A percentile compares a stretch with the other conserved stretches of the same genome.
phyloP scores from a whole-genome alignment of 306 rosid species.

The Argentina anserina region DNA sequence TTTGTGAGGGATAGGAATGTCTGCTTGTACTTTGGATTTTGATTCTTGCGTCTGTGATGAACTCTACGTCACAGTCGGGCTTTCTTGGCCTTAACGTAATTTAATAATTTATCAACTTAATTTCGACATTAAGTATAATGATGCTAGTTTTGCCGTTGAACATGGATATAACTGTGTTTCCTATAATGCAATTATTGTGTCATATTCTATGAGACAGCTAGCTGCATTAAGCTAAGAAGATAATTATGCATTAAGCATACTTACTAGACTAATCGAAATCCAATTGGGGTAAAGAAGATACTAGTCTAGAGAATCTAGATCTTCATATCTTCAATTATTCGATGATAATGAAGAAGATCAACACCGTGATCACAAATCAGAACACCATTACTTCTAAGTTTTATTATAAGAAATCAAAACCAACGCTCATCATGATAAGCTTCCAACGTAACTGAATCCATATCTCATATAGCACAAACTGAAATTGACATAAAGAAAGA shows the following conservation, averaged over 20 bases:
- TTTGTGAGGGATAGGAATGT: constrained; percentile 6
- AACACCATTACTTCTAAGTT: background rate
- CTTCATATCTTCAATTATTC: background rate
- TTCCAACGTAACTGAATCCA: background rate
- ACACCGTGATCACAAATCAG: background rate
- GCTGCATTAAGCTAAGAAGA: background rate
- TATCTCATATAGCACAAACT: background rate
- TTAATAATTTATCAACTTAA: too few species aligned
- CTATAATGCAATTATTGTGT: background rate
- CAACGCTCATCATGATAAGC: background rate
- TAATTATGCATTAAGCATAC: background rate
- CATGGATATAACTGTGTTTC: background rate
- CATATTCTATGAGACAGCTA: background rate
- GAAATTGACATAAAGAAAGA: background rate
- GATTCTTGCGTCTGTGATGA: constrained; percentile 1
- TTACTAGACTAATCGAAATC: background rate
- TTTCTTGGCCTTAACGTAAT: too few species aligned
- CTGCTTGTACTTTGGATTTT: background rate
- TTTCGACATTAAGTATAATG: background rate
- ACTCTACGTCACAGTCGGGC: background rate
- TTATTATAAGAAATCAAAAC: background rate
- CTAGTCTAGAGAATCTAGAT: background rate
- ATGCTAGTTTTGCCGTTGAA: background rate
- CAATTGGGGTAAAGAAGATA: background rate
- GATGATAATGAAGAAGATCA: background rate